A percentile compares a stretch with the other conserved stretches of the same genome.
phyloP scores from a whole-genome alignment of 2,329 filamentous ascomycete species.

The Penicillium sclerotigenum region DNA sequence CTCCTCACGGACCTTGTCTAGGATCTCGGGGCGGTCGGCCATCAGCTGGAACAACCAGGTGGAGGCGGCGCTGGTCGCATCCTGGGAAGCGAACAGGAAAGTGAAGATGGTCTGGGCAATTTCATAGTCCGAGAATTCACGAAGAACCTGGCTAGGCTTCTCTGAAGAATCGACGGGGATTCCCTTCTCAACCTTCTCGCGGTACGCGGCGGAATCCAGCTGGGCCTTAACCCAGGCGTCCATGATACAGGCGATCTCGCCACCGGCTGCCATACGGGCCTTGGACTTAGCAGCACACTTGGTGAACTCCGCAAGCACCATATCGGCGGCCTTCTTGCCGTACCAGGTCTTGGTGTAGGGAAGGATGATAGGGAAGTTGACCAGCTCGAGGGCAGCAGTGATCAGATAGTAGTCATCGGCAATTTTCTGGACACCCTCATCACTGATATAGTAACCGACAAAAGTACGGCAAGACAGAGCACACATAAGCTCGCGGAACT shows the following conservation, averaged over 20 bases:
- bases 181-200: constrained; percentile 72
- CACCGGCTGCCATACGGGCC: constrained; percentile 84
- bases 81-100: constrained; percentile 95
- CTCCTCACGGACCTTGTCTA: constrained; percentile 88
- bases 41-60: constrained; percentile 96
- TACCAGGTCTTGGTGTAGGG: constrained; percentile 97
- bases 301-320: constrained; percentile 84
- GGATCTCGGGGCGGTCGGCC: constrained; percentile 87
- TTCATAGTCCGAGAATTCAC: constrained; percentile 85
- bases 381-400: constrained; percentile 89
- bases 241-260: constrained; percentile 86
- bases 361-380: constrained; percentile 97
- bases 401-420: constrained; percentile 96
- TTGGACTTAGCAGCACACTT: constrained; percentile 93
- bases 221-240: constrained; percentile 91
- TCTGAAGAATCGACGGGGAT: constrained; percentile 64
- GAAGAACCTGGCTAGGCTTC: constrained; percentile 79
- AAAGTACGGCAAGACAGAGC: constrained; percentile 96
- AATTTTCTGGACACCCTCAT: constrained; percentile 88
- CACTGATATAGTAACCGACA: constrained; percentile 89
- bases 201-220: constrained; percentile 78
- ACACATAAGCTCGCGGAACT: constrained; percentile 92
- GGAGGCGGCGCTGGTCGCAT: constrained; percentile 87
- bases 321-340: constrained; percentile 90
- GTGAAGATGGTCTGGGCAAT: constrained; percentile 93